These are phyloP conservation scores for Lanmaoa pseudosensibilis DNA, from an alignment of 768 basidiomycete genomes.

Conservation along the genomic window DNA sequence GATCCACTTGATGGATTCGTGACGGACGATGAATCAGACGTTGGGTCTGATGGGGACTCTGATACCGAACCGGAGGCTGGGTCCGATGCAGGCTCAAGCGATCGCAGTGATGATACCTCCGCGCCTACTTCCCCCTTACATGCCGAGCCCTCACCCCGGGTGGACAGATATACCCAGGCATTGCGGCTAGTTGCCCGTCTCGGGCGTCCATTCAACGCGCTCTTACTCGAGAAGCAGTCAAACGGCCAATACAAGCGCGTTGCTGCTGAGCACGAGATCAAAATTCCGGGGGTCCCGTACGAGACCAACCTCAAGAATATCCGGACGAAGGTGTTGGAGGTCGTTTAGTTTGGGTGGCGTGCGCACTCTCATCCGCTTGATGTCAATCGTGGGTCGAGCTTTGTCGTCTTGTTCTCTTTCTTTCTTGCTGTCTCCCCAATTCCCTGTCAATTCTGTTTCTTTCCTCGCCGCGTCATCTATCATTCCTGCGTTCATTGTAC, in stretches of 20 bases:
- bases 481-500: too few species aligned
- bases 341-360: too few species aligned
- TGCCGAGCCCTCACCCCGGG: neutral
- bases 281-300: neutral
- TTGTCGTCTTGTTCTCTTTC: too few species aligned
- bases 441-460: too few species aligned
- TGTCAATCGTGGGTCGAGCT: too few species aligned
- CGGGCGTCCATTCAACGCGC: neutral
- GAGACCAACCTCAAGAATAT: too few species aligned
- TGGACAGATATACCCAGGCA: neutral
- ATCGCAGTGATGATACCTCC: neutral
- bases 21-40: neutral
- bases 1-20: neutral
- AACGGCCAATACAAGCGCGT: neutral
- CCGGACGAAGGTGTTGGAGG: too few species aligned
- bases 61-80: neutral
- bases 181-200: constrained; percentile 2
- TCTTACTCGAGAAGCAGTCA: constrained; percentile 1
- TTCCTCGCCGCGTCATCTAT: too few species aligned
- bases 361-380: too few species aligned
- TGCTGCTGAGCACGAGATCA: constrained; percentile 2
- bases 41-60: neutral
- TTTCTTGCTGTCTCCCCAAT: too few species aligned
- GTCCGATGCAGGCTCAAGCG: neutral
- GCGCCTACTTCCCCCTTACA: neutral